Base-by-base conservation (phyloP, 371 early-diverging fungal genomes). In the Apophysomyces ossiformis region DNA sequence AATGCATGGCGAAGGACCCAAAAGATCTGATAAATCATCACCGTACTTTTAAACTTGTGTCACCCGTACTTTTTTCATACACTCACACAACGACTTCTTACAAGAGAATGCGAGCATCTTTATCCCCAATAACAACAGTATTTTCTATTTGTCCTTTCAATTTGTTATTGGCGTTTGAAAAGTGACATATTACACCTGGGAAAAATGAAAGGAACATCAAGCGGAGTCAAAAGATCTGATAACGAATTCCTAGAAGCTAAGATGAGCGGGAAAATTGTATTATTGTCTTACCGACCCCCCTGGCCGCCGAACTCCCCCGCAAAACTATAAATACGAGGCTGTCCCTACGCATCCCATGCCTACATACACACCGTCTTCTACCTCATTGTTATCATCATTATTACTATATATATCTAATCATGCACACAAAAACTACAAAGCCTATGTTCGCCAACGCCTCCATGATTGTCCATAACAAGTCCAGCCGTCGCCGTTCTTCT, bases 11-110 rank as follows among this genome's bases (percentile, higher is more conserved):
- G 35, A 50, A 21, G 9, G 21, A 50, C 54, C 21, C 54, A 50
- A 50, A 50, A 50, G 54, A 50, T 50, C 54, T 50, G 54, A 50
- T 50, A 50, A 50, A 50, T 50, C 21, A 50, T 50, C 54, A 50
- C 16, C 54, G 13, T n/a, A 50, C 21, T 18, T 50, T 21, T 7
- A 16, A 13, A n/a, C 16, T 45, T 21, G 54, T 50, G 21, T 21
- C 54, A 50, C 54, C 16, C 8, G 7, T 32, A 16, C 4, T 13
- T 41, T 11, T 13, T 13, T 5, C 41, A 0, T 41, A 13, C 41
- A 41, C 13, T 41, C 41, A 41, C 41, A 41, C 41, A 5, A 41
- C 41, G 8, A 13, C 13, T 41, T 41, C 11, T 13, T 26, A 2
- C 32, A 26, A 26, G 32, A 26, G 32, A 26, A 26, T 26, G 32